phyloP scores from a whole-genome alignment of 2,329 filamentous ascomycete genomes.

The Aspergillus aculeatinus region DNA sequence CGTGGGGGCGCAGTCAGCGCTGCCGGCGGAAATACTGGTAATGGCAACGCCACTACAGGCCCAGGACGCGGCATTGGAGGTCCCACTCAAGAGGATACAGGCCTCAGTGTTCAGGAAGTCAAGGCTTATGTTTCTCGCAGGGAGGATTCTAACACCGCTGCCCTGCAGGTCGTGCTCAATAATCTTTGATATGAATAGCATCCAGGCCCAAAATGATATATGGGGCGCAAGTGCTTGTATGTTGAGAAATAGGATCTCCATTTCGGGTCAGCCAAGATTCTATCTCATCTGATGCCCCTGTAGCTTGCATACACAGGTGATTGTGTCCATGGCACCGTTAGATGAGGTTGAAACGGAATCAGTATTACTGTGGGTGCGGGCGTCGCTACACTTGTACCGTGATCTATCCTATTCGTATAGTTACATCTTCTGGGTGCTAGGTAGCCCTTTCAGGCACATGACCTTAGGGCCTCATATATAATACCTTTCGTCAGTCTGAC shows the following conservation, averaged over 20 bases:
- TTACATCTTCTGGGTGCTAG: not conserved
- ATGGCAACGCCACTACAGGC: slow-evolving; percentile 41
- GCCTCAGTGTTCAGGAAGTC: slow-evolving; percentile 52
- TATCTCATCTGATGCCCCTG: not conserved
- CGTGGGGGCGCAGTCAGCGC: slow-evolving; percentile 56
- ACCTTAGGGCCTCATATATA: no score
- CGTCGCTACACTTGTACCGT: no score
- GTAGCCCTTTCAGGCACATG: not conserved
- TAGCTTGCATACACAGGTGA: no score
- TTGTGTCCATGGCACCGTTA: no score
- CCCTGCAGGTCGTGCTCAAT: slow-evolving; percentile 79
- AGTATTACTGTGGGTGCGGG: no score
- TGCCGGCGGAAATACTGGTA: slow-evolving; percentile 43
- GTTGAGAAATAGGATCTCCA: no score
- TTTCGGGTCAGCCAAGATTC: not conserved
- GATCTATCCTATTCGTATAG: no score
- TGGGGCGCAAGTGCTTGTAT: no score
- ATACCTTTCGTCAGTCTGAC: no score
- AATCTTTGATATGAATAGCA: slow-evolving; percentile 49
- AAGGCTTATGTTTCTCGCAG: slow-evolving; percentile 80
- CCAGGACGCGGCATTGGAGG: slow-evolving; percentile 41
- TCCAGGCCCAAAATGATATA: not conserved
- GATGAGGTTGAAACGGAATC: not conserved
- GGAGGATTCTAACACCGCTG: slow-evolving; percentile 77
- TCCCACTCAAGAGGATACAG: slow-evolving; percentile 55